phyloP scores from a whole-genome alignment of 2,329 filamentous ascomycete species.

The Stagonosporopsis cucurbitacearum region DNA sequence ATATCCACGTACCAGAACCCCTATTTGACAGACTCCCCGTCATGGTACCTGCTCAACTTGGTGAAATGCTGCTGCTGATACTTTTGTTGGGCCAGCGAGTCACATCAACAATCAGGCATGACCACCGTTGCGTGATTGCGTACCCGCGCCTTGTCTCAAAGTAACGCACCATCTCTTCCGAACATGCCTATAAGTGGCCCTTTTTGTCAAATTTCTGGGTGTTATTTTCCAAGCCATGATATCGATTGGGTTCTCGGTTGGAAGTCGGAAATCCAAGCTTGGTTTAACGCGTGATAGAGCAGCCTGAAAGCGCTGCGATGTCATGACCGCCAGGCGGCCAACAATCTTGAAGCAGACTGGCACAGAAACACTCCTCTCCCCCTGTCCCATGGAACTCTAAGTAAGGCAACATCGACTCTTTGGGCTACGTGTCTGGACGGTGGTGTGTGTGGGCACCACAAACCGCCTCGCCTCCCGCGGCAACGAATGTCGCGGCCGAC shows the following conservation, averaged over 20 bases:
- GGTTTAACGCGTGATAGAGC: neutral
- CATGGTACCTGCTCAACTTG: neutral
- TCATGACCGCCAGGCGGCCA: no score
- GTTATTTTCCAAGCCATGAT: neutral
- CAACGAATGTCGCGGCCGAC: neutral
- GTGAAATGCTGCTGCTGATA: neutral
- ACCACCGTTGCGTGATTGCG: neutral
- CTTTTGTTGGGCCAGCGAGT: conserved; percentile 10
- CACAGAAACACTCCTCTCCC: neutral
- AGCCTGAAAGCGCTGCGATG: no score
- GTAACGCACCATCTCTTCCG: conserved; percentile 1
- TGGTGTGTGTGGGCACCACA: neutral
- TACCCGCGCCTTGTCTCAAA: neutral
- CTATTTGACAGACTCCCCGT: neutral
- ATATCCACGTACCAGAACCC: no score
- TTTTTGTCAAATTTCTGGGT: neutral
- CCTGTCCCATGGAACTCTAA: no score
- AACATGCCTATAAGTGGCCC: neutral
- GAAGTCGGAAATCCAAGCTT: neutral
- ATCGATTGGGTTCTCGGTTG: neutral
- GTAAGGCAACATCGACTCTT: no score
- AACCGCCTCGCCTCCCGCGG: conserved; percentile 7
- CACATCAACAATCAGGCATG: neutral
- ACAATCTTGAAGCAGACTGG: neutral
- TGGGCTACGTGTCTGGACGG: no score